These are phyloP conservation scores for Boletus rubescentipes DNA, from an alignment of 768 basidiomycete genomes.

Conservation along the genomic window DNA sequence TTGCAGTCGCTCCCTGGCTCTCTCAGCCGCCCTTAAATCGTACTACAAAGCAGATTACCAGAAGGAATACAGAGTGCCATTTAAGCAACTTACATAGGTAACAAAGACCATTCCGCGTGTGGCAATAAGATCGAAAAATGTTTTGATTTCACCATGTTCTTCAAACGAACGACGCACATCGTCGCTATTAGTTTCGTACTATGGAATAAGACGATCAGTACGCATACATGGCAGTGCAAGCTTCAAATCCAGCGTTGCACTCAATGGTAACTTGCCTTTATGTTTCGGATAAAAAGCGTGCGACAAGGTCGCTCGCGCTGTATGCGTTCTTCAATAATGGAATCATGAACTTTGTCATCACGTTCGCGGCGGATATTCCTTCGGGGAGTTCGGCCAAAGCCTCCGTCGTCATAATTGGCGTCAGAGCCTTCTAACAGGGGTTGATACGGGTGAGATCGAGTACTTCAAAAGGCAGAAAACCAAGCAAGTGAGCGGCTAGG, in stretches of 20 bases:
- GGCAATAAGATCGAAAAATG: slow-evolving; percentile 92
- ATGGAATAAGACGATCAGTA: slow-evolving; percentile 19
- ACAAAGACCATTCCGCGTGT: slow-evolving; percentile 99
- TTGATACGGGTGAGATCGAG: slow-evolving; percentile 39
- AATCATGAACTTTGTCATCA: slow-evolving; percentile 88
- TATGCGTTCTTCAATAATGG: slow-evolving; percentile 91
- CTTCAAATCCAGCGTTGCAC: slow-evolving; percentile 12
- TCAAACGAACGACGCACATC: slow-evolving; percentile 86
- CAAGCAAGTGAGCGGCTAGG: slow-evolving; percentile 40
- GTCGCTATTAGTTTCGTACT: slow-evolving; percentile 90
- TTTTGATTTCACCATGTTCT: slow-evolving; percentile 94
- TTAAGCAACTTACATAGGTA: slow-evolving; percentile 77
- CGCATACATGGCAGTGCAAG: slow-evolving; percentile 5
- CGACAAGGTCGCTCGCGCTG: slow-evolving; percentile 93
- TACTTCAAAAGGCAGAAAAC: slow-evolving; percentile 47
- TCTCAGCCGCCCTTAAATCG: slow-evolving; percentile 90
- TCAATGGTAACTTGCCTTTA: slow-evolving; percentile 73
- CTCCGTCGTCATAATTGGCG: slow-evolving; percentile 54
- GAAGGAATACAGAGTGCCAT: slow-evolving; percentile 8
- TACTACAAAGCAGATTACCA: slow-evolving; percentile 50
- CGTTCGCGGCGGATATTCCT: slow-evolving; percentile 67
- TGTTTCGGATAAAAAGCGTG: slow-evolving; percentile 95
- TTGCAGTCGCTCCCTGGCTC: slow-evolving; percentile 88
- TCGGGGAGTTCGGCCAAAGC: slow-evolving; percentile 41
- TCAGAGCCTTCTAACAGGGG: slow-evolving; percentile 65